Evolutionary conservation across 2,329 filamentous ascomycete species (phyloP).

Genomic region (Didymella exigua): DNA sequence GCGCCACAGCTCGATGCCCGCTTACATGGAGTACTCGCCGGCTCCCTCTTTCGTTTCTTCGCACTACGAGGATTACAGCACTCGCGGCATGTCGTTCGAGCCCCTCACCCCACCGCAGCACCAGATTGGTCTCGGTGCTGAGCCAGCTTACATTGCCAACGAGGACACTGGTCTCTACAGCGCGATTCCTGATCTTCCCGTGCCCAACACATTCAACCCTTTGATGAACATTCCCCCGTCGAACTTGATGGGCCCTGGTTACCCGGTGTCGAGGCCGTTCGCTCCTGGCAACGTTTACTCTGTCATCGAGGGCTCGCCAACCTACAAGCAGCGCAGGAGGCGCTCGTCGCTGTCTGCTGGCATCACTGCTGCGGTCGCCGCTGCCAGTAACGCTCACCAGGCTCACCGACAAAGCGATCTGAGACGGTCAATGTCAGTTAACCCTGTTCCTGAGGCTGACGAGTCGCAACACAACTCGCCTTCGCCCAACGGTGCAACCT

Average conservation of each 20-base stretch:
- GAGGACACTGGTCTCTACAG: conserved; percentile 97
- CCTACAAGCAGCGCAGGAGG: conserved; percentile 95
- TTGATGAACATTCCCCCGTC: conserved; percentile 91
- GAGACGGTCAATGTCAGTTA: conserved; percentile 86
- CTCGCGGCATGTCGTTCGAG: conserved; percentile 93
- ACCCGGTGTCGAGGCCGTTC: conserved; percentile 68
- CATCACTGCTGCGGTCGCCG: conserved; percentile 72
- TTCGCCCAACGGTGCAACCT: conserved; percentile 65
- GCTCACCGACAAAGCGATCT: conserved; percentile 86
- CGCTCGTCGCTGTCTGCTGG: conserved; percentile 90
- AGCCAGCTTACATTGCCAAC: conserved; percentile 97
- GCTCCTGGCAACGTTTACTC: conserved; percentile 87
- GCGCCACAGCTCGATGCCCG: conserved; percentile 97
- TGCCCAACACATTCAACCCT: conserved; percentile 77
- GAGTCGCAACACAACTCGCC: conserved; percentile 80
- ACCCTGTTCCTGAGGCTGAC: conserved; percentile 79
- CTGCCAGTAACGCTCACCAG: conserved; percentile 60
- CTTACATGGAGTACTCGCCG: conserved; percentile 97
- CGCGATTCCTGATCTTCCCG: conserved; percentile 85
- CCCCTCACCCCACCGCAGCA: conserved; percentile 96
- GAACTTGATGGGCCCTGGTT: conserved; percentile 80
- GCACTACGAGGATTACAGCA: conserved; percentile 97
- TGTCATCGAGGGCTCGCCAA: conserved; percentile 95
- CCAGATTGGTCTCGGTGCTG: conserved; percentile 76
- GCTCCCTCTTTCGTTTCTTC: conserved; percentile 98